Base-by-base conservation (phyloP, 1,139 yeast species). In the Lodderomyces orthopsilosis region DNA sequence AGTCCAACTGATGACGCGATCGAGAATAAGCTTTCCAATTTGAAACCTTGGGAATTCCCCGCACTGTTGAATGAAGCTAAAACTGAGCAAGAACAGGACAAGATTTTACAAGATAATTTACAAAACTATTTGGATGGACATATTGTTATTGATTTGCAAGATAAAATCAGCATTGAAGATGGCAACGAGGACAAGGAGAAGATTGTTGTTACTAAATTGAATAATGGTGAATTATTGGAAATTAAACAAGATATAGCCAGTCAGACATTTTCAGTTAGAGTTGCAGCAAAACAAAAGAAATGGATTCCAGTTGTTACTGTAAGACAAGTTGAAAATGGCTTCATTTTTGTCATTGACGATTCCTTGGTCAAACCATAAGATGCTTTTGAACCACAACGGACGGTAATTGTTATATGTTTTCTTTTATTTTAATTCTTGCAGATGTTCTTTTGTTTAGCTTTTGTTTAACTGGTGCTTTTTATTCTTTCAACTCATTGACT, bases 31-130 rank as follows among this genome's bases (percentile, higher is more conserved):
- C 50, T 61, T 53, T 28, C 56, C 62, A 60, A 57, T 46, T 39
- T 61, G 47, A 83, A 83, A 55, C 90, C 90, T 28, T 83, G 90
- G 90, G 81, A 81, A 54, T 83, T 81, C 57, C 90, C 91, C 1
- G 59, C 55, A 8, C 47, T 64, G 1, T 62, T 79, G 14, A 67
- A 65, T 6, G 51, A 49, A 15, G 57, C 52, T 12, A 68, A 58
- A 13, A 57, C 62, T 37, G 75, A 71, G 22, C 65, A 68, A 47
- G 68, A 67, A 33, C 63, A 68, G 15, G 83, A 78, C 39, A 56
- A 61, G 27, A 65, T 72, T 0, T 69, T 77, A 6, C 57, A 62
- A 12, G 52, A 63, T 4, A 84, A 84, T 57, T 61, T 81, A 35
- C 58, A 70, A 37, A 64, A 66, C 48, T 83, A 81, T 52, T 69